Evolutionary conservation across 345 rosid genomes (phyloP).

Genomic region (Sonneratia caseolaris): DNA sequence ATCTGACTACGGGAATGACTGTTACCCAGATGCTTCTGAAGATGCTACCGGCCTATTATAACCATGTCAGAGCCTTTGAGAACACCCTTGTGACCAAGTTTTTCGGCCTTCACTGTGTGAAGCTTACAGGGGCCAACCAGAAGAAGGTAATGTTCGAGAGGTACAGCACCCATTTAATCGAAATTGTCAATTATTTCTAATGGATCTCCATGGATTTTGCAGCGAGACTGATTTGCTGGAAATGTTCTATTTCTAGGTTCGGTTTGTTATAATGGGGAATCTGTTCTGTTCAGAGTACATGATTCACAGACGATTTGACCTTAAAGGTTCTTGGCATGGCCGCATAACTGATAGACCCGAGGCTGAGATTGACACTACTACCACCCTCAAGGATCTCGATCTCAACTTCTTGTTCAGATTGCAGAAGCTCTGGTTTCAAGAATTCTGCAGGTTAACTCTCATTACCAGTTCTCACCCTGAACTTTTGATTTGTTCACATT

Average conservation of each 20-base stretch:
- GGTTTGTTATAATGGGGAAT: constrained; percentile 92
- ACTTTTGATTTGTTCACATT: background rate
- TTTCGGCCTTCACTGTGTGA: constrained; percentile 91
- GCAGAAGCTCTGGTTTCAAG: constrained; percentile 71
- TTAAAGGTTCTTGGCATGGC: constrained; percentile 96
- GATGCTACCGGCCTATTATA: constrained; percentile 94
- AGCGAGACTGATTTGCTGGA: background rate
- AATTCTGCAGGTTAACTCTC: constrained; percentile 63
- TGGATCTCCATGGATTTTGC: background rate
- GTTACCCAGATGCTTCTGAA: constrained; percentile 62
- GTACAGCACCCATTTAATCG: background rate
- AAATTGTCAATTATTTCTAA: background rate
- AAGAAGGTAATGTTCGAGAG: constrained; percentile 46
- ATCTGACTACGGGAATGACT: background rate
- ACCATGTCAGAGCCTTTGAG: constrained; percentile 82
- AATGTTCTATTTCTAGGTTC: constrained; percentile 36
- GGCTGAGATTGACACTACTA: constrained; percentile 62
- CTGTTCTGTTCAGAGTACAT: constrained; percentile 66
- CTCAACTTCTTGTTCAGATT: constrained; percentile 63
- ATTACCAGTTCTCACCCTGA: background rate
- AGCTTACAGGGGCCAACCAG: constrained; percentile 58
- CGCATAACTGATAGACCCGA: constrained; percentile 69
- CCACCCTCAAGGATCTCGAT: constrained; percentile 94
- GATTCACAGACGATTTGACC: constrained; percentile 80
- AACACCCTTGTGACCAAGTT: constrained; percentile 83